These are phyloP conservation scores for Citrullus mucosospermus DNA, from an alignment of 306 rosid species.

Conservation along the genomic window DNA sequence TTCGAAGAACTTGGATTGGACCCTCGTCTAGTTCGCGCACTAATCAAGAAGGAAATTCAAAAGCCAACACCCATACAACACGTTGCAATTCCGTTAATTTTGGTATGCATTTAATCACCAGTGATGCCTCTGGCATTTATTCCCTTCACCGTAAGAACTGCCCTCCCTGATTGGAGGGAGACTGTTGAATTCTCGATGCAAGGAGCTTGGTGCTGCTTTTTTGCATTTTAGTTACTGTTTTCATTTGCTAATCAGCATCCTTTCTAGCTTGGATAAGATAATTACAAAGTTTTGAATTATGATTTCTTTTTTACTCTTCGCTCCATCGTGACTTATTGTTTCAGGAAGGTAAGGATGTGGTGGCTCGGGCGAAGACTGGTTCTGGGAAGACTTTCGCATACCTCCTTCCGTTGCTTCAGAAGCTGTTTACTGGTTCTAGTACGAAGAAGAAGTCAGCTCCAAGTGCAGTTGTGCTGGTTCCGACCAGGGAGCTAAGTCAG, in stretches of 20 bases:
- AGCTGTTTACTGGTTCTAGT: constrained; percentile 33
- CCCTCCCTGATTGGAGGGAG: neutral
- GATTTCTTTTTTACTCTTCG: neutral
- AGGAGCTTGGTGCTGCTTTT: neutral
- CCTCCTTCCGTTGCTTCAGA: constrained; percentile 86
- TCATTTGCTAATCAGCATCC: neutral
- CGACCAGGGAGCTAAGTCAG: constrained; percentile 70
- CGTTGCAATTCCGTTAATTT: constrained; percentile 66
- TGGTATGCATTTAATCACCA: constrained; percentile 14
- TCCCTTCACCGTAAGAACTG: neutral
- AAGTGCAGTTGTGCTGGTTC: constrained; percentile 62
- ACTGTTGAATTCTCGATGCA: neutral
- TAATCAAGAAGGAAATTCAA: constrained; percentile 36
- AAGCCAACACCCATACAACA: constrained; percentile 82
- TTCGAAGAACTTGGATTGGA: constrained; percentile 65
- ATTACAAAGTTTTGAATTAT: neutral
- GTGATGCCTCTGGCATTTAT: neutral
- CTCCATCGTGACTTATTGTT: neutral
- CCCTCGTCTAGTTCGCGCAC: constrained; percentile 44
- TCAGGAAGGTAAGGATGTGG: constrained; percentile 93
- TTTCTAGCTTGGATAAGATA: neutral
- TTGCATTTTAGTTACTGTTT: neutral
- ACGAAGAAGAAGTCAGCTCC: constrained; percentile 61
- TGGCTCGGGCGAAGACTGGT: constrained; percentile 90
- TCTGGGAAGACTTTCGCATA: constrained; percentile 92